Conservation (phyloP, 495 filamentous ascomycete species). For the Viridothelium virens region DNA sequence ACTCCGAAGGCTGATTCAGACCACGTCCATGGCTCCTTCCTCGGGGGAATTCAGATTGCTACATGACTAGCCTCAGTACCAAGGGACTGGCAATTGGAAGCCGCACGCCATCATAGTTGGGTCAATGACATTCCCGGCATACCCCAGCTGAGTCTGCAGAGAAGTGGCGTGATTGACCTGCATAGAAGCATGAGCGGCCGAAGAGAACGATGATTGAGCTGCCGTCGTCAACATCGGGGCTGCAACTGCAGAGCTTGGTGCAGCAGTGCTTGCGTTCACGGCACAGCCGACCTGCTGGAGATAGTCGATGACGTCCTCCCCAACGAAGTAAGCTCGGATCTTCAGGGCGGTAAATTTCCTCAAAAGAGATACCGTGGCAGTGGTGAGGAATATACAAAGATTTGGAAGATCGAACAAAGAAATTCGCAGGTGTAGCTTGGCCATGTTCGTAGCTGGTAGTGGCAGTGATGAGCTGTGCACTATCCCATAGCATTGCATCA, state of each 20-base stretch:
- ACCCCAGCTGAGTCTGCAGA: conserved; percentile 8
- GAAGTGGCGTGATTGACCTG: conserved; percentile 10
- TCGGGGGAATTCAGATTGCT: too few species aligned
- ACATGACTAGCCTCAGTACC: too few species aligned
- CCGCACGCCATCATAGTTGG: background rate
- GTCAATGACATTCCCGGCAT: conserved; percentile 5
- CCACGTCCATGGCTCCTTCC: background rate
- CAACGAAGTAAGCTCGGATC: background rate
- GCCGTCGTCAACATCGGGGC: conserved; percentile 8
- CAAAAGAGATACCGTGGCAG: background rate
- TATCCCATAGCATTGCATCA: background rate
- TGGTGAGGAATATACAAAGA: conserved; percentile 6
- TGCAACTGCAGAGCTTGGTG: conserved; percentile 10
- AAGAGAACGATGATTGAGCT: conserved; percentile 7
- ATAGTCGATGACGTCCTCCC: conserved; percentile 4
- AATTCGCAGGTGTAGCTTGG: background rate
- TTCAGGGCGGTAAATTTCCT: background rate
- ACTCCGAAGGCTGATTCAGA: background rate
- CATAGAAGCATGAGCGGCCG: conserved; percentile 10
- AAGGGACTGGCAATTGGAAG: too few species aligned
- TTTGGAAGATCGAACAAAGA: conserved; percentile 11
- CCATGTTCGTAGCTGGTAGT: conserved; percentile 15
- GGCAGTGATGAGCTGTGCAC: conserved; percentile 3
- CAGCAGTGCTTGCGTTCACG: conserved; percentile 8
- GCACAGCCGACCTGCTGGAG: conserved; percentile 10